Evolutionary conservation across 2,329 filamentous ascomycete species (phyloP).

Genomic region (Ophiostoma australiae): DNA sequence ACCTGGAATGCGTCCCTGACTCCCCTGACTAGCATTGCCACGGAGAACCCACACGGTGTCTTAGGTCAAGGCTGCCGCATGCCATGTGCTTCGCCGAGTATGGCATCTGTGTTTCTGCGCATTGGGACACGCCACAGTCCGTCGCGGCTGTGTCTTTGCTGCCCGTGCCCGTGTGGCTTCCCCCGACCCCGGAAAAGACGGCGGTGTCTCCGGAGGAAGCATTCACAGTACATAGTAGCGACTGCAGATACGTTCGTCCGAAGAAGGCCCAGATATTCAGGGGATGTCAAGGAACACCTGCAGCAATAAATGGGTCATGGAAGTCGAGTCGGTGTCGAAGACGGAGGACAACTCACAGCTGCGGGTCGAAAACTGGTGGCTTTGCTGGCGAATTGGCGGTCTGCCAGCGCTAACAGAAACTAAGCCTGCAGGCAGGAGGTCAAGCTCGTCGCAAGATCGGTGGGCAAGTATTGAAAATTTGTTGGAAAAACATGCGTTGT

Average conservation of each 20-base stretch:
- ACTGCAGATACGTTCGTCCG: neutral
- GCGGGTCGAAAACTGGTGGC: neutral
- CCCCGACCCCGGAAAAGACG: slow-evolving; percentile 11
- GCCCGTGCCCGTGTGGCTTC: neutral
- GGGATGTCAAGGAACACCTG: slow-evolving; percentile 2
- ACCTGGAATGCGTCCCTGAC: slow-evolving; percentile 5
- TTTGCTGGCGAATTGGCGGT: slow-evolving; percentile 14
- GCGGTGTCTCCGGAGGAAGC: neutral
- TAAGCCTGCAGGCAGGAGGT: neutral
- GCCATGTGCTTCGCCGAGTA: neutral
- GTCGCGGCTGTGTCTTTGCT: neutral
- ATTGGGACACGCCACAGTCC: neutral
- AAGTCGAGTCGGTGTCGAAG: neutral
- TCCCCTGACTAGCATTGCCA: neutral
- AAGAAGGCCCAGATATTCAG: neutral
- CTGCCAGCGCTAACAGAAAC: slow-evolving; percentile 3
- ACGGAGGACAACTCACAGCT: slow-evolving; percentile 11
- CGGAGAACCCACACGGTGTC: neutral
- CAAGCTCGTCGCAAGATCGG: neutral
- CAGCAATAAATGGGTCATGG: neutral
- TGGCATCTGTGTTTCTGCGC: neutral
- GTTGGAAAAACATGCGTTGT: neutral
- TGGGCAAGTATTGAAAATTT: neutral
- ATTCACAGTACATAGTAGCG: too few relatives aligned
- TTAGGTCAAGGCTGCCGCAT: neutral